Conservation (phyloP, 768 basidiomycete species). For the Plicaturopsis crispa region DNA sequence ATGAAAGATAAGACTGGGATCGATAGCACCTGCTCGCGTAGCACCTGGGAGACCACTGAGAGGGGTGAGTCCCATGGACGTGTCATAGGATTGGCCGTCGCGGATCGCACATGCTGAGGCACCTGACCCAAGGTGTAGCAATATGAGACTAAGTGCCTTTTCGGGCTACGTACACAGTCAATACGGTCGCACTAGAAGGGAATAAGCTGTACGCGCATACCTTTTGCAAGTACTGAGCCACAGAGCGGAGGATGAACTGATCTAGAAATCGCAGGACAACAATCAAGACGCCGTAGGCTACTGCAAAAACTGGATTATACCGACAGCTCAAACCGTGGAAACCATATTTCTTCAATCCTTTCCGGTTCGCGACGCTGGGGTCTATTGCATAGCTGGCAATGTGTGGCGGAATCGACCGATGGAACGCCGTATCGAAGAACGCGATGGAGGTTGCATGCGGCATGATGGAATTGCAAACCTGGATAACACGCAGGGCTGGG, state of each 20-base stretch:
- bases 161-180: constrained; percentile 23
- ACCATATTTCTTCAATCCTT: constrained; percentile 82
- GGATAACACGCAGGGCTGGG: constrained; percentile 51
- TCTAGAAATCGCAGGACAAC: constrained; percentile 31
- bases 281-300: not conserved
- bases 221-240: constrained; percentile 53
- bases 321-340: constrained; percentile 81
- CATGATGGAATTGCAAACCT: constrained; percentile 51
- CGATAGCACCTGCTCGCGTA: constrained; percentile 76
- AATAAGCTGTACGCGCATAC: constrained; percentile 14
- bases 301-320: constrained; percentile 12
- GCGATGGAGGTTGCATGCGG: constrained; percentile 70
- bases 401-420: constrained; percentile 66
- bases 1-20: constrained; percentile 87
- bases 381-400: constrained; percentile 77
- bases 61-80: constrained; percentile 89
- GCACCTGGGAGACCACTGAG: constrained; percentile 85
- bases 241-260: constrained; percentile 57
- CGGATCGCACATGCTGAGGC: constrained; percentile 77
- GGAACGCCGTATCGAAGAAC: constrained; percentile 86
- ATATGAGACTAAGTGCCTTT: constrained; percentile 60
- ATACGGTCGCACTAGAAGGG: not conserved
- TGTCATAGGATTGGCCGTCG: constrained; percentile 70
- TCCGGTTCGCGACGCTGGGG: constrained; percentile 47
- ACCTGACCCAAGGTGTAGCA: constrained; percentile 87